A percentile compares a stretch with the other conserved stretches of the same genome.
phyloP scores from a whole-genome alignment of 257 asterid genomes.

The Capsicum rhomboideum region DNA sequence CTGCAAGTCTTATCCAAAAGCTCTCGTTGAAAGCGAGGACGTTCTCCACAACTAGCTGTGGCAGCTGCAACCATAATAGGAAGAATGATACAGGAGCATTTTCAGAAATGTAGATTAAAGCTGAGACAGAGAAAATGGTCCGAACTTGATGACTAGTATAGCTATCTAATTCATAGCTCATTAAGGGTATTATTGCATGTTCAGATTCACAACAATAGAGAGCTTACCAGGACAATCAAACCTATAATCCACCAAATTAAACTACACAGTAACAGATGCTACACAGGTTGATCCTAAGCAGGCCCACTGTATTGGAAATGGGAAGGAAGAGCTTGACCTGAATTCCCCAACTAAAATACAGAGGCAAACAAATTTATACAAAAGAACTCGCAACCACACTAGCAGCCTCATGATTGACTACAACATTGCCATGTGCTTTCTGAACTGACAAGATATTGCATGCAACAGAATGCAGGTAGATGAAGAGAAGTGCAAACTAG shows the following conservation, averaged over 20 bases:
- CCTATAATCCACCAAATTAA: neutral
- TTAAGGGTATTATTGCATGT: neutral
- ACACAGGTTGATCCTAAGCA: neutral
- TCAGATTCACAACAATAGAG: neutral
- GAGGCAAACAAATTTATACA: neutral
- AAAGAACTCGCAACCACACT: neutral
- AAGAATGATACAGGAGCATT: neutral
- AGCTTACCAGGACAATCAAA: neutral
- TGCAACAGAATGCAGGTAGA: neutral
- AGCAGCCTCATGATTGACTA: neutral
- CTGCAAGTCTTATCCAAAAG: conserved; percentile 92
- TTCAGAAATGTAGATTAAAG: neutral
- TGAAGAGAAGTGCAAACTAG: neutral
- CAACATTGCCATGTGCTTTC: neutral
- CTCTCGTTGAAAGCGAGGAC: conserved; percentile 88
- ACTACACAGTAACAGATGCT: neutral
- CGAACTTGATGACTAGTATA: neutral
- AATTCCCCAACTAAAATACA: neutral
- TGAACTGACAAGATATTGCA: neutral
- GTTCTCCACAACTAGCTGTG: conserved; percentile 77
- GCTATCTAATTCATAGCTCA: neutral
- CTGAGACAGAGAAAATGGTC: neutral
- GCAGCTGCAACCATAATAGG: conserved; percentile 49
- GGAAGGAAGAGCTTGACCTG: neutral
- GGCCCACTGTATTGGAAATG: neutral